These are phyloP conservation scores for Tricholoma matsutake DNA, from an alignment of 768 basidiomycete genomes.

Conservation along the genomic window DNA sequence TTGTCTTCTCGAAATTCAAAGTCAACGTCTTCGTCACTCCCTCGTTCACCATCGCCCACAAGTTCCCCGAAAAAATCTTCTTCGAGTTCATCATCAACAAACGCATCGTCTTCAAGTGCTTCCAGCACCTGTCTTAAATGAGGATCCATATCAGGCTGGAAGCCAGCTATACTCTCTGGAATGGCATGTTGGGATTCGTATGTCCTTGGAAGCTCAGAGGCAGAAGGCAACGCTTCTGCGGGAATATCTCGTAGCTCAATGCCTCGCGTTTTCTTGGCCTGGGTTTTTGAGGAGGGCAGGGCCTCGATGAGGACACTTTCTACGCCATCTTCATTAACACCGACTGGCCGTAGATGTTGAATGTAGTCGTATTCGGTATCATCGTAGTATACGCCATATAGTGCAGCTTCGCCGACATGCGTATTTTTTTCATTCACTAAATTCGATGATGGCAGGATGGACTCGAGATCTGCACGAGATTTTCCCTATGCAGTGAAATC, in stretches of 20 bases:
- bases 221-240: conserved; percentile 68
- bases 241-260: conserved; percentile 61
- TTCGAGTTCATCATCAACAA: conserved; percentile 72
- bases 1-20: conserved; percentile 68
- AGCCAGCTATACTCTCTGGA: conserved; percentile 79
- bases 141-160: conserved; percentile 96
- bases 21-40: conserved; percentile 53
- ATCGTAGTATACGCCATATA: conserved; percentile 92
- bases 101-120: conserved; percentile 94
- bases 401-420: conserved; percentile 82
- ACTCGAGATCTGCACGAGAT: conserved; percentile 78
- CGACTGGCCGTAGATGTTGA: conserved; percentile 86
- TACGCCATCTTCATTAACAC: conserved; percentile 73
- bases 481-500: conserved; percentile 55
- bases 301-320: conserved; percentile 82
- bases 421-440: conserved; percentile 42
- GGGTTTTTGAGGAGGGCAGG: conserved; percentile 37
- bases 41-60: conserved; percentile 68
- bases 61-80: conserved; percentile 79
- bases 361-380: conserved; percentile 98
- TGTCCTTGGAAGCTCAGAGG: conserved; percentile 67
- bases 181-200: conserved; percentile 77
- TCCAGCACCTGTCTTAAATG: conserved; percentile 90
- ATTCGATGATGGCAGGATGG: conserved; percentile 45
- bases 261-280: conserved; percentile 27